A percentile compares a stretch with the other conserved stretches of the same genome.
Evolutionary conservation across 257 asterid species (phyloP).

Genomic region (Primulina eburnea): DNA sequence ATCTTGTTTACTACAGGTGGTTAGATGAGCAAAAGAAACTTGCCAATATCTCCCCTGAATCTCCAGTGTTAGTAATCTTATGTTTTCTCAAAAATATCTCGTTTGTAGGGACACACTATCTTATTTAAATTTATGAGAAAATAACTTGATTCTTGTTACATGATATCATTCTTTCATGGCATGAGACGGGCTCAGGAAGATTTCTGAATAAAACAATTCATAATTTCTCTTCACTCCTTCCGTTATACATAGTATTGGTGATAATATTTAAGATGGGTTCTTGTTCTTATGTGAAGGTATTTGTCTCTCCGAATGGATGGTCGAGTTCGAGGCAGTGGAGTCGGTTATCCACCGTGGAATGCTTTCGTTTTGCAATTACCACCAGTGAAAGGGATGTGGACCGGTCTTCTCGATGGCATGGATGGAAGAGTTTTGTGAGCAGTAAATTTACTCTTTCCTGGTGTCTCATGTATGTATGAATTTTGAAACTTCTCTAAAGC

Average conservation of each 20-base stretch:
- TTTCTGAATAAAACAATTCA: neutral
- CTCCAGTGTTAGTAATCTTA: constrained; percentile 76
- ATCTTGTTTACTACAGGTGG: constrained; percentile 60
- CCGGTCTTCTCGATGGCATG: constrained; percentile 94
- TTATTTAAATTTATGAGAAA: no score
- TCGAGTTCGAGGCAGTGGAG: constrained; percentile 94
- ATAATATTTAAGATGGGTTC: constrained; percentile 7
- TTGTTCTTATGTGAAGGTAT: constrained; percentile 48
- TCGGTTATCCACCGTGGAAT: constrained; percentile 97
- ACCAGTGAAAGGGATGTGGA: constrained; percentile 84
- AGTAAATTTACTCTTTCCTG: neutral
- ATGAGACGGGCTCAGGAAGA: neutral
- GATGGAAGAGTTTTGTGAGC: constrained; percentile 81
- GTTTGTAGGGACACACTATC: neutral
- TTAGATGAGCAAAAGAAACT: constrained; percentile 83
- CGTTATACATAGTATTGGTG: neutral
- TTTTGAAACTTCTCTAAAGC: neutral
- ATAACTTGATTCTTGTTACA: no score
- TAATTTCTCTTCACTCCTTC: neutral
- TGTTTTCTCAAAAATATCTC: neutral
- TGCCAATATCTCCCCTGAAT: constrained; percentile 76
- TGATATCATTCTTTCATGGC: neutral
- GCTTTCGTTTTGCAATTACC: constrained; percentile 84
- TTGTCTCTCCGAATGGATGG: constrained; percentile 93
- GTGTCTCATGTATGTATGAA: neutral